Evolutionary conservation across 192 early-diverging fungal species (phyloP), one percentile per base, ranked within the genome.

Genomic region (Entomortierella chlamydospora): DNA sequence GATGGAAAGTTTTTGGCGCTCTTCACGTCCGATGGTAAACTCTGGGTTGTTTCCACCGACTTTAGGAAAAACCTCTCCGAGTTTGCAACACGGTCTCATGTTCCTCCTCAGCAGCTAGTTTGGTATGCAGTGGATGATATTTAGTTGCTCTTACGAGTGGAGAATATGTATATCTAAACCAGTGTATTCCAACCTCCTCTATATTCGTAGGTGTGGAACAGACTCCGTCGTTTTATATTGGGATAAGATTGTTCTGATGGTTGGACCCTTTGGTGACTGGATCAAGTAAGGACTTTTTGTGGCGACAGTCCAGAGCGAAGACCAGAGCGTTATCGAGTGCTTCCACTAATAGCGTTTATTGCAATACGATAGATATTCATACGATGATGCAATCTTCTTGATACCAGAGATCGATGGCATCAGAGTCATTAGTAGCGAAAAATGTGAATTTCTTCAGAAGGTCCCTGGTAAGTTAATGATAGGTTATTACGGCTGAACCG

Each of bases 11-110:
- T 95, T 39, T 83, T 97, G 33, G 96, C 96, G 0, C 82, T 99
- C 52, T 96, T 94, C 72, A 93, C 95, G 0, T 64, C 72, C 11
- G 86, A 87, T 47, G 94, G 94, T 42, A 88, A 91, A 42, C 72
- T 99, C 10, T 95, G 92, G 90, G 95, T 99, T 0, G 93, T 98
- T 1, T 98, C 98, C 2, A 90, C 93, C 11, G 97, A 99, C 73
- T 99, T 99, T 73, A 91, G 96, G 81, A 92, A 93, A 49, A 96
- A 93, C 49, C 82, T 97, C 30, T 95, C 97, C 0, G 95, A 97
- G 73, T 94, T 93, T 70, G 67, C 85, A 25, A 94, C 92, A 10
- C 83, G 85, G 34, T 91, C 88, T 0, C 57, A 80, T 23, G 82
- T 84, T 0, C 87, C 93, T 17, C 95, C 95, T 15, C 76, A 91